Percentiles rank a stretch among this genome's conserved stretches.
Evolutionary conservation across 768 basidiomycete genomes (phyloP).

Genomic region (Lactarius psammicola): DNA sequence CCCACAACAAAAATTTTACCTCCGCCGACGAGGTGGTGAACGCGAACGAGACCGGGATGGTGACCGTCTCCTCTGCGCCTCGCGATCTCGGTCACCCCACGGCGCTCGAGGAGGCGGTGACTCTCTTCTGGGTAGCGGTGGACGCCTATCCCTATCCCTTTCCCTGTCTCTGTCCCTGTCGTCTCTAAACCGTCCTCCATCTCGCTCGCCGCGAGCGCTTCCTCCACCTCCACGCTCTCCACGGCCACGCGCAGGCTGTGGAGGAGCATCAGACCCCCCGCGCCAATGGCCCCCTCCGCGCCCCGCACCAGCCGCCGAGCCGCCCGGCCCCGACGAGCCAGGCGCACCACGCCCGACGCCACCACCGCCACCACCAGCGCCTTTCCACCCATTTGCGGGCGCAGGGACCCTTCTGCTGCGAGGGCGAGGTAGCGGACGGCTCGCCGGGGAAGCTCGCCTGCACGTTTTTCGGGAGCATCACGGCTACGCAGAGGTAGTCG

Average conservation of each 20-base stretch:
- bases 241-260: conserved; percentile 38
- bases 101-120: conserved; percentile 42
- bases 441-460: conserved; percentile 43
- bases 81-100: conserved; percentile 42
- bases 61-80: conserved; percentile 36
- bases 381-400: conserved; percentile 39
- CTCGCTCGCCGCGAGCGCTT: conserved; percentile 34
- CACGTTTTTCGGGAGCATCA: conserved; percentile 67
- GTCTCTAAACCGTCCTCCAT: conserved; percentile 43
- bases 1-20: background rate
- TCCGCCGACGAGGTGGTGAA: conserved; percentile 42
- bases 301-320: conserved; percentile 39
- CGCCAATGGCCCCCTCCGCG: conserved; percentile 72
- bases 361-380: conserved; percentile 35
- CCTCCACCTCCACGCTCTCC: conserved; percentile 45
- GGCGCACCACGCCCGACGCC: conserved; percentile 47
- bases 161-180: conserved; percentile 40
- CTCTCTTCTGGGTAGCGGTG: conserved; percentile 40
- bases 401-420: conserved; percentile 46
- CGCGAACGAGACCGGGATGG: conserved; percentile 41
- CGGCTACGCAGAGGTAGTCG: conserved; percentile 73
- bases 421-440: conserved; percentile 31
- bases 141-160: conserved; percentile 46
- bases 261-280: conserved; percentile 56
- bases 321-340: conserved; percentile 39